Base-by-base conservation (phyloP, 177 flowering plant species). In the Vitis hybrid region DNA sequence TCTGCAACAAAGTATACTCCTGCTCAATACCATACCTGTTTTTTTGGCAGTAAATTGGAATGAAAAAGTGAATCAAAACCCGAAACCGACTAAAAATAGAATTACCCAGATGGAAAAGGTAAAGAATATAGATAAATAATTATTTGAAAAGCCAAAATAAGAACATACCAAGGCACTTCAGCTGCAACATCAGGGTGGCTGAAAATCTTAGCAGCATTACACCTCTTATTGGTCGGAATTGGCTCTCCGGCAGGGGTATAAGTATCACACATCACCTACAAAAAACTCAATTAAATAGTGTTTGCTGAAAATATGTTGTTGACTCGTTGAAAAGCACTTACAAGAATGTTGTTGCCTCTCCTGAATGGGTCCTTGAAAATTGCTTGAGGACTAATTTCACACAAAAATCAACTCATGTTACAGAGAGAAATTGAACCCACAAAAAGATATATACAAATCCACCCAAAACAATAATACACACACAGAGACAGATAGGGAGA, bases 201-300 rank as follows among this genome's bases (percentile, higher is more conserved):
- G 62, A 76, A 76, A n/a, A 72, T 68, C 39, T 76, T 57, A 0
- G 75, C 79, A 33, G 79, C 79, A 16, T 50, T 26, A 26, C 4
- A 60, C 60, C 75, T 72, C 53, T 76, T 76, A 72, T 76, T 76
- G 15, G 75, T 72, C 3, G 79, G 79, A 58, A 76, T 68, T 10
- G 79, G 79, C 56, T 72, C 79, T 31, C 79, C 79, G 3, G 75
- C 75, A 2, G 79, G 79, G 1, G 79, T 72, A 66, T 72, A 65
- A 10, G 79, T 12, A 33, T 72, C 75, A 51, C 75, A 76, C 52
- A 75, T 66, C 14, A 75, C 78, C 78, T 75, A 14, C 13, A 67
- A 59, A 22, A 50, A 20, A 60, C 15, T 62, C 10, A 31, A 57
- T 49, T 15, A 49, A 26, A 9, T 6, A 45, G 10, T 39, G 8